Conservation (phyloP, 192 early-diverging fungal species). For the Umbelopsis sp. region DNA sequence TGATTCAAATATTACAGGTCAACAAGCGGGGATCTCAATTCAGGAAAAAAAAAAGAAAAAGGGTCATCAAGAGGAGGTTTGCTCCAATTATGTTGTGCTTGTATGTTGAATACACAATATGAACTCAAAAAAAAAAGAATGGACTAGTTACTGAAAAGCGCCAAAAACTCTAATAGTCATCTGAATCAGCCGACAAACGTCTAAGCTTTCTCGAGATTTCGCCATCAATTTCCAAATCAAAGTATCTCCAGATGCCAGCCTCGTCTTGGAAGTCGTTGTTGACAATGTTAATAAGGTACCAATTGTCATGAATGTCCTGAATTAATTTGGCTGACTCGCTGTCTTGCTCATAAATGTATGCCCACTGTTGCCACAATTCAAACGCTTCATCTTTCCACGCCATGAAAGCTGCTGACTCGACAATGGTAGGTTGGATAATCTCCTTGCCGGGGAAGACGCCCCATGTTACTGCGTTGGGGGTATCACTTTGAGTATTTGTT, state of each 20-base stretch:
- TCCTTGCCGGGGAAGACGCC: conserved; percentile 98
- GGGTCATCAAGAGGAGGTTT: neutral
- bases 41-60: conserved; percentile 13
- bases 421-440: conserved; percentile 95
- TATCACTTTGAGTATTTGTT: conserved; percentile 81
- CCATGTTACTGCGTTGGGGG: conserved; percentile 96
- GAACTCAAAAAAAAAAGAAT: neutral
- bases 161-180: conserved; percentile 23
- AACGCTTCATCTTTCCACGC: conserved; percentile 99
- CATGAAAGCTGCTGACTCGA: conserved; percentile 84
- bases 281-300: conserved; percentile 93
- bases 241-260: conserved; percentile 69
- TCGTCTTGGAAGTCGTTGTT: conserved; percentile 88
- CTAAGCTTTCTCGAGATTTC: conserved; percentile 32
- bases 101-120: conserved; percentile 22
- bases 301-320: conserved; percentile 63
- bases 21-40: neutral
- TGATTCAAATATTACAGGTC: conserved; percentile 1
- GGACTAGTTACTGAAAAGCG: neutral
- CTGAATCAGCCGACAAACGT: conserved; percentile 14
- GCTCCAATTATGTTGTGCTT: conserved; percentile 8
- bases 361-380: conserved; percentile 91
- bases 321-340: conserved; percentile 52
- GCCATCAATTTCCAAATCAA: conserved; percentile 48
- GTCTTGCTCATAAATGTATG: conserved; percentile 61